Percentiles rank a stretch among this genome's conserved stretches.
Evolutionary conservation across 208 protist species (phyloP).

Genomic region (Leishmania major): DNA sequence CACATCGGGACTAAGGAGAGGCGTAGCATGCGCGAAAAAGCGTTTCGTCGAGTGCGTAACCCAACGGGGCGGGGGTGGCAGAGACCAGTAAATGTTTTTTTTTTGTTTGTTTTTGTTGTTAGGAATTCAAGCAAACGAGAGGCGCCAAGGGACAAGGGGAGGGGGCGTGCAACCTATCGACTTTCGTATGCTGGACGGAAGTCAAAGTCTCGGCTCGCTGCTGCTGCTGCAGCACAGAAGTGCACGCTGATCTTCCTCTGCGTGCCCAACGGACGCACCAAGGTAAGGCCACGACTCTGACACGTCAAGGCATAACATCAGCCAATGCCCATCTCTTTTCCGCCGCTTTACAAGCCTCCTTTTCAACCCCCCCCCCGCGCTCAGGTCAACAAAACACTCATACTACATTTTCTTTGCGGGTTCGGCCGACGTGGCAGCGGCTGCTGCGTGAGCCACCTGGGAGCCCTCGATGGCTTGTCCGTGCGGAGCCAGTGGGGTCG

Average conservation of each 20-base stretch:
- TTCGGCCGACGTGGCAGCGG: neutral
- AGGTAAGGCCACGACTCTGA: neutral
- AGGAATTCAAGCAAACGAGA: neutral
- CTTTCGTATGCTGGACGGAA: neutral
- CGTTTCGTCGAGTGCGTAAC: neutral
- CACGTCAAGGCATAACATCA: neutral
- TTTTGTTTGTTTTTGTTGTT: too few species aligned
- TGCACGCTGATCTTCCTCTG: neutral
- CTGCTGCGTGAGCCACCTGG: slow-evolving; percentile 2
- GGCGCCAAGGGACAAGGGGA: neutral
- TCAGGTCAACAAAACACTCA: neutral
- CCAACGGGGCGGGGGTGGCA: neutral
- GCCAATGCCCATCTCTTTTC: neutral
- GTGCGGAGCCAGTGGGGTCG: neutral
- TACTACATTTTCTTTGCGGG: slow-evolving; percentile 1
- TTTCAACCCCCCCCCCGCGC: neutral
- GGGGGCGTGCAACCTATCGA: neutral
- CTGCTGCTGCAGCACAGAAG: neutral
- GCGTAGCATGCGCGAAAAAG: neutral
- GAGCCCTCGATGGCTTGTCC: slow-evolving; percentile 6
- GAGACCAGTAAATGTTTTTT: neutral
- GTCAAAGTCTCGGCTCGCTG: too few species aligned
- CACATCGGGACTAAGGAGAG: neutral
- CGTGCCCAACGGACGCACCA: neutral
- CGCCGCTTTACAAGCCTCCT: neutral